Base-by-base conservation (phyloP, 2,329 filamentous ascomycete genomes). In the Mycosphaerella sp. region DNA sequence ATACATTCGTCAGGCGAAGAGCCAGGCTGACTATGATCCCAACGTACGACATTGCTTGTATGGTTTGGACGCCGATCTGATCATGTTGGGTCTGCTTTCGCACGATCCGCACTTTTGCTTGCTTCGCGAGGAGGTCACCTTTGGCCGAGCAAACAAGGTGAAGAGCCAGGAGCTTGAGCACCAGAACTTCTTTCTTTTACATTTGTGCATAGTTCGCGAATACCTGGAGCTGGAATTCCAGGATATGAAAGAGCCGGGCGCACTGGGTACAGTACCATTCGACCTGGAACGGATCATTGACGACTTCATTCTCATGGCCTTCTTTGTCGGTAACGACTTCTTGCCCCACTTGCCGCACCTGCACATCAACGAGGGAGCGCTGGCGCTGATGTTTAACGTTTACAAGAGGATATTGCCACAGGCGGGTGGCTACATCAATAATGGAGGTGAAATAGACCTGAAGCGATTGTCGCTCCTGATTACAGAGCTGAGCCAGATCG, bases 291-390 rank as follows among this genome's bases (percentile, higher is more conserved):
- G 86, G 58, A 83, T 98, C 65, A 97, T 98, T 73, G 93, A 98
- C 68, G 93, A 98, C 75, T 98, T 98, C 71, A 97, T 98, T 67
- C 80, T 98, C 55, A 96, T 98, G 89, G 91, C 90, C 42, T 98
- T 98, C 75, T 98, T 98, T 70, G 89, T 98, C 64, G 93, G 93
- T 67, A 98, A 98, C 71, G 93, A 98, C 79, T 98, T 98, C 74
- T 79, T 98, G 69, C 93, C 93, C 2, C 96, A 98, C 71, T 77
- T 98, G 52, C 94, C 94, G 4, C 88, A 94, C 65, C 73, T 98
- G 59, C 93, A 98, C 71, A 98, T 98, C 71, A 98, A 98, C 70
- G 94, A 98, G 71, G 94, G 93, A 59, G 93, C 94, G 17, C 75
- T 98, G 70, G 88, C 91, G 18, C 85, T 93, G 66, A 98, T 98